A percentile compares a stretch with the other conserved stretches of the same genome.
phyloP scores from a whole-genome alignment of 495 filamentous ascomycete genomes.

The Glonium stellatum region DNA sequence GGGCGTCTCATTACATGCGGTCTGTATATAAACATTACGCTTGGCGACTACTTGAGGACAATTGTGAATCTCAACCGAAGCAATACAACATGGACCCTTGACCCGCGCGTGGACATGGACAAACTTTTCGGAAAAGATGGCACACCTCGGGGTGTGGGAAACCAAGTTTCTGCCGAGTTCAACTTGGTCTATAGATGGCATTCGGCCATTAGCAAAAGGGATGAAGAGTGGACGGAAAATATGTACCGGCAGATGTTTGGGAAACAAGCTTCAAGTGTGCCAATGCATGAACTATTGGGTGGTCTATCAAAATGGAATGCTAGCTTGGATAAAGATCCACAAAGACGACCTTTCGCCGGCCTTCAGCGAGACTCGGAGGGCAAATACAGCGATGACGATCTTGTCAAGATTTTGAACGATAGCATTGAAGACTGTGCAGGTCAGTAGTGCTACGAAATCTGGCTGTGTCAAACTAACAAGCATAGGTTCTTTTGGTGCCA shows the following conservation, averaged over 20 bases:
- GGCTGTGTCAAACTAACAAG: too few relatives aligned
- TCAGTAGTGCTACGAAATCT: neutral
- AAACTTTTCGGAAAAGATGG: conserved; percentile 26
- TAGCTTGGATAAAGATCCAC: conserved; percentile 53
- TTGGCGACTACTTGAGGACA: conserved; percentile 40
- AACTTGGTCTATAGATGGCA: conserved; percentile 76
- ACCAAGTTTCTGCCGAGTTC: conserved; percentile 66
- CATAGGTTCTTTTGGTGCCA: conserved; percentile 40
- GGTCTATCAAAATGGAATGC: conserved; percentile 56
- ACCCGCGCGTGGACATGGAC: conserved; percentile 38
- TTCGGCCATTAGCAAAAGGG: conserved; percentile 62
- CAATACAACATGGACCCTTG: conserved; percentile 36
- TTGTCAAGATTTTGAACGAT: conserved; percentile 59
- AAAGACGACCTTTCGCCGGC: conserved; percentile 53
- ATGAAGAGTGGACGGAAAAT: conserved; percentile 67
- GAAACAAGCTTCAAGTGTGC: conserved; percentile 48
- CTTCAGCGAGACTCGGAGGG: conserved; percentile 55
- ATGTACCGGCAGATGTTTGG: conserved; percentile 58
- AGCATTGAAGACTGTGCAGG: conserved; percentile 59
- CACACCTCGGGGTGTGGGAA: conserved; percentile 45
- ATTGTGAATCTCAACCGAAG: conserved; percentile 39
- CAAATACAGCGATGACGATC: conserved; percentile 56
- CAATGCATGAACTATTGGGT: conserved; percentile 49
- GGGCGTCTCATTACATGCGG: conserved; percentile 38
- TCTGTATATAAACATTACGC: conserved; percentile 39